Percentiles rank a stretch among this genome's conserved stretches.
Conservation (phyloP, 2,329 filamentous ascomycete genomes). For the Calonectria fujianensis region DNA sequence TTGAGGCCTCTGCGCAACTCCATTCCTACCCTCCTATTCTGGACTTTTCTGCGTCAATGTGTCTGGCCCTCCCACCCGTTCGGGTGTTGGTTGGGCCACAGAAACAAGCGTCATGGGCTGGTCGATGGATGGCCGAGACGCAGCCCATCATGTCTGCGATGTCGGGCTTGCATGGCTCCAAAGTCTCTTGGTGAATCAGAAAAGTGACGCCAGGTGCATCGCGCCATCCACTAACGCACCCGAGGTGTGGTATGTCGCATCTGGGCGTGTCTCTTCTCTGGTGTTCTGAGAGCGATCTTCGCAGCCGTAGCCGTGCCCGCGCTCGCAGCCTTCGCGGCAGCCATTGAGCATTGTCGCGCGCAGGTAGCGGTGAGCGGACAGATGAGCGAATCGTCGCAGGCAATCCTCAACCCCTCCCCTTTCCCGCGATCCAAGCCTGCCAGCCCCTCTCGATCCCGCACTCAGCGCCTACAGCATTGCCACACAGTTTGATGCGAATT, state of each 20-base stretch:
- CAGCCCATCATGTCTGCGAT: conserved; percentile 30
- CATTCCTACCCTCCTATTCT: conserved; percentile 33
- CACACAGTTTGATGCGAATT: conserved; percentile 47
- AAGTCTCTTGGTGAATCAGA: conserved; percentile 37
- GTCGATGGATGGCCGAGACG: conserved; percentile 14
- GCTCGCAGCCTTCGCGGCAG: conserved; percentile 34
- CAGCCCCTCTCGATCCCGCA: conserved; percentile 34
- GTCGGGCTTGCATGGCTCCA: conserved; percentile 30
- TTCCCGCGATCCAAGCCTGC: conserved; percentile 34
- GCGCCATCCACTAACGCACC: conserved; percentile 40
- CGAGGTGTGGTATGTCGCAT: conserved; percentile 43
- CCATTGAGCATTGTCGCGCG: conserved; percentile 42
- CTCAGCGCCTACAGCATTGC: conserved; percentile 48
- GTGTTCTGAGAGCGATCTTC: conserved; percentile 43
- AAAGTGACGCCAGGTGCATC: conserved; percentile 34
- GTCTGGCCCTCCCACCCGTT: conserved; percentile 23
- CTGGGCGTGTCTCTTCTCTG: conserved; percentile 26
- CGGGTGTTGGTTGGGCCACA: conserved; percentile 38
- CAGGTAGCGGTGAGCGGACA: conserved; percentile 53
- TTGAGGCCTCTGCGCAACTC: conserved; percentile 39
- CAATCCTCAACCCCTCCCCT: conserved; percentile 19
- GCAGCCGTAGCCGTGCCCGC: conserved; percentile 31
- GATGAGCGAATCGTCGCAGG: conserved; percentile 40
- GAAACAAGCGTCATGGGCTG: conserved; percentile 21
- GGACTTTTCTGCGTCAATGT: conserved; percentile 34